A percentile compares a stretch with the other conserved stretches of the same genome.
phyloP scores from a whole-genome alignment of 495 filamentous ascomycete species.

The Podospora pseudocomata region DNA sequence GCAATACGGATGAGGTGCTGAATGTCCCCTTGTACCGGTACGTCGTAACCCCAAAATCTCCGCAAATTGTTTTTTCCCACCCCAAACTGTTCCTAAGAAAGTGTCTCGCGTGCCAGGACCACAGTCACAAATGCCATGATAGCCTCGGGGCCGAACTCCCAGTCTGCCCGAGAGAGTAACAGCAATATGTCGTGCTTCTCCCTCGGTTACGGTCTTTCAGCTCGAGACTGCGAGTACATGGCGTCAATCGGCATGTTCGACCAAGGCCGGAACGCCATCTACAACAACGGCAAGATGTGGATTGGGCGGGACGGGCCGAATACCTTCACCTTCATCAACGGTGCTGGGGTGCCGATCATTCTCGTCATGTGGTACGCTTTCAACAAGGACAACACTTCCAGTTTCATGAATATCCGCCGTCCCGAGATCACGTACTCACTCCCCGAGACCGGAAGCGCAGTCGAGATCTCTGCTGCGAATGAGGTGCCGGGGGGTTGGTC shows the following conservation, averaged over 20 bases:
- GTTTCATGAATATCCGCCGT: slow-evolving; percentile 26
- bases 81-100: neutral
- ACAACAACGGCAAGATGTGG: slow-evolving; percentile 23
- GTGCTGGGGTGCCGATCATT: slow-evolving; percentile 22
- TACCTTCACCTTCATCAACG: slow-evolving; percentile 30
- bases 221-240: slow-evolving; percentile 28
- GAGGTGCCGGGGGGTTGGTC: slow-evolving; percentile 31
- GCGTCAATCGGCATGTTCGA: slow-evolving; percentile 26
- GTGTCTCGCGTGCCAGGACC: neutral
- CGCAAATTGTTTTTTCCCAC: neutral
- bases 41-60: slow-evolving; percentile 5
- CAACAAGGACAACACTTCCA: slow-evolving; percentile 18
- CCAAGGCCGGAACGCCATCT: slow-evolving; percentile 26
- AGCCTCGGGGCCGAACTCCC: neutral
- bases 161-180: neutral
- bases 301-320: slow-evolving; percentile 28
- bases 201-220: slow-evolving; percentile 21
- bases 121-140: neutral
- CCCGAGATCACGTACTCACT: slow-evolving; percentile 32
- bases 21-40: slow-evolving; percentile 8
- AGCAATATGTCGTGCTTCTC: slow-evolving; percentile 3
- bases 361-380: slow-evolving; percentile 26
- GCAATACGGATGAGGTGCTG: neutral
- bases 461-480: slow-evolving; percentile 27
- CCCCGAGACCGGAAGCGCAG: slow-evolving; percentile 14